These are phyloP conservation scores for Exophiala calicioides DNA, from an alignment of 2,329 filamentous ascomycete species.

Conservation along the genomic window DNA sequence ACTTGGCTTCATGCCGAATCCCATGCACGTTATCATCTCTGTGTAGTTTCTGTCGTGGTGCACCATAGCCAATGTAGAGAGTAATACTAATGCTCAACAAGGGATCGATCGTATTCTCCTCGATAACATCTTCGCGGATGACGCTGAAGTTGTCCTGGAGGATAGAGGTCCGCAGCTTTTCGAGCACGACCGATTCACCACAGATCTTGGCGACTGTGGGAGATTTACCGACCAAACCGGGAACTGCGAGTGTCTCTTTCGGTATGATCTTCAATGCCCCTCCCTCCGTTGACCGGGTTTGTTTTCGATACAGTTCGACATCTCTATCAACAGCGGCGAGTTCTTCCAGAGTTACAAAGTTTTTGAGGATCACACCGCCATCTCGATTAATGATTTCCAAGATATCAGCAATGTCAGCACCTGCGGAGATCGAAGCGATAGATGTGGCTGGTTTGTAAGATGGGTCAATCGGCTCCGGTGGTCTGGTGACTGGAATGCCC, in stretches of 20 bases:
- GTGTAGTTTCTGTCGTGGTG: constrained; percentile 38
- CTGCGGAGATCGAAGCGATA: constrained; percentile 33
- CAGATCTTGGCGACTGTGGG: constrained; percentile 24
- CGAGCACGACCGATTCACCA: constrained; percentile 30
- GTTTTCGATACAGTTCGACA: constrained; percentile 12
- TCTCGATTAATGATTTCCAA: constrained; percentile 37
- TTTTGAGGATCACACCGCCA: constrained; percentile 38
- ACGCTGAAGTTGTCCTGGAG: constrained; percentile 32
- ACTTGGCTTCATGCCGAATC: constrained; percentile 32
- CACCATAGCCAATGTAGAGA: constrained; percentile 35
- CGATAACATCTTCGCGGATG: constrained; percentile 29
- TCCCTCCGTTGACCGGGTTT: constrained; percentile 13
- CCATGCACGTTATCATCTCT: constrained; percentile 40
- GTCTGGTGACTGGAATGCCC: constrained; percentile 10
- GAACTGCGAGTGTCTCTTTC: constrained; percentile 27
- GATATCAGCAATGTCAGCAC: constrained; percentile 34
- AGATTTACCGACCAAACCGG: constrained; percentile 36
- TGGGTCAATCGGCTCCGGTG: constrained; percentile 13
- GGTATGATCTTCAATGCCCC: constrained; percentile 21
- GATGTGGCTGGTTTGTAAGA: constrained; percentile 17
- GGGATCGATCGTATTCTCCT: constrained; percentile 30
- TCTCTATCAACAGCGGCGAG: constrained; percentile 31
- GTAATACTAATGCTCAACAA: constrained; percentile 36
- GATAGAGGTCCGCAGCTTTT: constrained; percentile 32
- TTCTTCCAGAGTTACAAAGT: constrained; percentile 31